These are phyloP conservation scores for Cadophora malorum DNA, from an alignment of 2,329 filamentous ascomycete species.

Conservation along the genomic window DNA sequence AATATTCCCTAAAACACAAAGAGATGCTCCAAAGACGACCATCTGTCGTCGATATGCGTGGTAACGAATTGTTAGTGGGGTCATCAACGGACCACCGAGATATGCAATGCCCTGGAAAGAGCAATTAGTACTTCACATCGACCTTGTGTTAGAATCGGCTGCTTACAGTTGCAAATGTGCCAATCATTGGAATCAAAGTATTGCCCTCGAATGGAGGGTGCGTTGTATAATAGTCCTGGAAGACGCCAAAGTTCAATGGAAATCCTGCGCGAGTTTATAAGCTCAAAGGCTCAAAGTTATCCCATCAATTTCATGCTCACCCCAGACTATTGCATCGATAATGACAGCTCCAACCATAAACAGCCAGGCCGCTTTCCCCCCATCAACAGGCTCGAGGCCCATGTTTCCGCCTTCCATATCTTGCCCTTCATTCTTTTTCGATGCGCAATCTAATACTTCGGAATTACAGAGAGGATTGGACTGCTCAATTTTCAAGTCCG, in stretches of 20 bases:
- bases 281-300: too few relatives aligned
- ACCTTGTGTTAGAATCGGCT: neutral
- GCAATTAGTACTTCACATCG: neutral
- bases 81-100: slow-evolving; percentile 55
- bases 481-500: too few relatives aligned
- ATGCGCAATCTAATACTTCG: too few relatives aligned
- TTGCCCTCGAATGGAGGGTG: slow-evolving; percentile 57
- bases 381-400: too few relatives aligned
- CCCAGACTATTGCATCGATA: neutral
- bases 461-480: too few relatives aligned
- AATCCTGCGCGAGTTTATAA: slow-evolving; percentile 56
- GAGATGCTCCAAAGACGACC: slow-evolving; percentile 21
- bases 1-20: slow-evolving; percentile 45
- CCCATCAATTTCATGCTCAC: neutral
- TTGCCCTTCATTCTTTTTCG: too few relatives aligned
- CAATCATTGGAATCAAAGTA: slow-evolving; percentile 64
- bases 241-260: slow-evolving; percentile 70
- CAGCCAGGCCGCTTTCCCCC: too few relatives aligned
- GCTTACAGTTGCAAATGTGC: slow-evolving; percentile 53
- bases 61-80: slow-evolving; percentile 49
- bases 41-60: slow-evolving; percentile 48
- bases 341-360: too few relatives aligned
- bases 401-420: too few relatives aligned
- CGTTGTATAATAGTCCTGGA: slow-evolving; percentile 65
- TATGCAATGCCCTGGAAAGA: slow-evolving; percentile 55